phyloP scores from a whole-genome alignment of 345 rosid genomes.

The Citrus australasica region DNA sequence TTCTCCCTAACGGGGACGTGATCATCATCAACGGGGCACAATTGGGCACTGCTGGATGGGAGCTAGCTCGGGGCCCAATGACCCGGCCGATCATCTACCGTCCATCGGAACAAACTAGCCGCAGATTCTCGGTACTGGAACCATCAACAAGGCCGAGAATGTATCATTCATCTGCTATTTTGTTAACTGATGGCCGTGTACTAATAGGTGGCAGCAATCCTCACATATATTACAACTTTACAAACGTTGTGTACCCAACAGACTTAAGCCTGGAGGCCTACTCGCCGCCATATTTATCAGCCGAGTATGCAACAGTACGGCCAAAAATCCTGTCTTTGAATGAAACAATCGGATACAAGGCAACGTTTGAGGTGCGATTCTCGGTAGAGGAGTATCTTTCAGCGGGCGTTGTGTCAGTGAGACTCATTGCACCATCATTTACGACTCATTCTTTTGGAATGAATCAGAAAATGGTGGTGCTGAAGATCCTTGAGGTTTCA shows the following conservation, averaged over 20 bases:
- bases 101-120: constrained; percentile 7
- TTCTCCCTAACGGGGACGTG: constrained; percentile 68
- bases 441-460: constrained; percentile 70
- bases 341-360: constrained; percentile 27
- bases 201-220: constrained; percentile 87
- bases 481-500: constrained; percentile 26
- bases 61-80: constrained; percentile 37
- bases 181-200: constrained; percentile 63
- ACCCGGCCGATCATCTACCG: constrained; percentile 60
- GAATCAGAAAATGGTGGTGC: constrained; percentile 82
- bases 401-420: constrained; percentile 34
- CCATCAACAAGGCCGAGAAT: constrained; percentile 49
- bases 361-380: constrained; percentile 32
- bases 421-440: constrained; percentile 67
- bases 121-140: constrained; percentile 52
- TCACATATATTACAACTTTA: constrained; percentile 57
- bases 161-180: constrained; percentile 74
- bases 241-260: constrained; percentile 59
- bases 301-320: constrained; percentile 23
- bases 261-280: constrained; percentile 77
- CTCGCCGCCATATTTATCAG: constrained; percentile 59
- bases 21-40: constrained; percentile 65
- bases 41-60: constrained; percentile 79
- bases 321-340: constrained; percentile 38
- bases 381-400: constrained; percentile 22